A percentile compares a stretch with the other conserved stretches of the same genome.
Conservation (phyloP, 2,329 filamentous ascomycete genomes). For the Pseudogymnoascus sp. region DNA sequence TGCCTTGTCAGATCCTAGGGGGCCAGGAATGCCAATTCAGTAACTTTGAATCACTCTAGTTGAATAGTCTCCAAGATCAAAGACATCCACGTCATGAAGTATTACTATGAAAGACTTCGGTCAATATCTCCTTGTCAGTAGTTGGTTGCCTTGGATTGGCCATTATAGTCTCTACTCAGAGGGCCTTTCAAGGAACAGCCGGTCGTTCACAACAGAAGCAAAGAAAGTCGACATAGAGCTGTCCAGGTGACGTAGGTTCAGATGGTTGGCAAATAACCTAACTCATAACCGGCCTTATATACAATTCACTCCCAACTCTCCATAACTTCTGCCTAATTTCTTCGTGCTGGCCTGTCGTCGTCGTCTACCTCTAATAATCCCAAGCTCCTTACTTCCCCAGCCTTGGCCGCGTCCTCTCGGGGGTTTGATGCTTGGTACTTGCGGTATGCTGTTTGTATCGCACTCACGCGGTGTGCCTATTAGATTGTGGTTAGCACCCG, state of each 20-base stretch:
- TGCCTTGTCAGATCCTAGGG: too few relatives aligned
- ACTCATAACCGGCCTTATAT: slow-evolving; percentile 22
- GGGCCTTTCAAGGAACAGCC: background rate
- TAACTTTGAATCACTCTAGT: background rate
- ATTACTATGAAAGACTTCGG: background rate
- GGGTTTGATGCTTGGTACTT: slow-evolving; percentile 66
- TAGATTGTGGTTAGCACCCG: background rate
- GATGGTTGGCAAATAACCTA: background rate
- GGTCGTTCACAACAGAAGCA: slow-evolving; percentile 4
- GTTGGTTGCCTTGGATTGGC: background rate
- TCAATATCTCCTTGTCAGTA: background rate
- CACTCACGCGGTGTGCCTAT: slow-evolving; percentile 63
- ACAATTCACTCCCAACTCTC: slow-evolving; percentile 19
- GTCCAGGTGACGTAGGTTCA: slow-evolving; percentile 11
- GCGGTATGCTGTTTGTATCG: slow-evolving; percentile 76
- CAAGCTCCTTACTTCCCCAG: slow-evolving; percentile 78
- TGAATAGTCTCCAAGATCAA: background rate
- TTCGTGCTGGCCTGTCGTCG: slow-evolving; percentile 50
- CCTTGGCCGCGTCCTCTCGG: slow-evolving; percentile 71
- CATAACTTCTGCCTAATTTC: slow-evolving; percentile 22
- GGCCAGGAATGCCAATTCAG: background rate
- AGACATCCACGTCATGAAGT: background rate
- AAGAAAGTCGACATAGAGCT: slow-evolving; percentile 1
- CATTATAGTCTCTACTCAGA: background rate
- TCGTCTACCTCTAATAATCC: slow-evolving; percentile 79